phyloP scores from a whole-genome alignment of 768 basidiomycete species.

The Mycena indigotica region DNA sequence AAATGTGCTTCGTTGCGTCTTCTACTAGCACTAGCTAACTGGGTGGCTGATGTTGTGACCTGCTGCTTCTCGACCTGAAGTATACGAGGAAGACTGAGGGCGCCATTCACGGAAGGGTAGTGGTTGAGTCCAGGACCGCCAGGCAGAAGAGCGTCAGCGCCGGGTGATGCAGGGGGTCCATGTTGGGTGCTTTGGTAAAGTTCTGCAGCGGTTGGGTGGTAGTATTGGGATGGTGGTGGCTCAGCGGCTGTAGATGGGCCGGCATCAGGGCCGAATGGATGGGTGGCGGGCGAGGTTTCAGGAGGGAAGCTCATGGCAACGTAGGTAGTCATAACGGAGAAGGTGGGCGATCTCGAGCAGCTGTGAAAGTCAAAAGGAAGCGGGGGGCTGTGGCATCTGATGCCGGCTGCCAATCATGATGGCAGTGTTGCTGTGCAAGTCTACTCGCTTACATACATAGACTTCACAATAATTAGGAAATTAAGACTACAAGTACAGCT shows the following conservation, averaged over 20 bases:
- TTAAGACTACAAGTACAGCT: too few relatives aligned
- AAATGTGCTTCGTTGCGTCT: constrained; percentile 91
- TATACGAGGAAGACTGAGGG: constrained; percentile 74
- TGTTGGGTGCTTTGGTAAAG: constrained; percentile 52
- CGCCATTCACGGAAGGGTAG: constrained; percentile 54
- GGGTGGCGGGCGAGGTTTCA: background rate
- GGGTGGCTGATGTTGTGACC: constrained; percentile 93
- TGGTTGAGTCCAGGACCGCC: constrained; percentile 56
- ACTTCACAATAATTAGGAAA: too few relatives aligned
- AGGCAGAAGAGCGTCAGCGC: constrained; percentile 32
- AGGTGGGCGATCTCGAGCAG: background rate
- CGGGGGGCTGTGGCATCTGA: background rate
- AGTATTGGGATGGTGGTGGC: constrained; percentile 28
- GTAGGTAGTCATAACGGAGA: background rate
- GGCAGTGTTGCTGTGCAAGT: too few relatives aligned
- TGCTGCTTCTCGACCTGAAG: constrained; percentile 92
- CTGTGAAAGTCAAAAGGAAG: background rate
- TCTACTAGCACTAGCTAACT: constrained; percentile 86
- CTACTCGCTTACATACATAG: too few relatives aligned
- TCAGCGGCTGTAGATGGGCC: background rate
- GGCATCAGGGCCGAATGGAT: background rate
- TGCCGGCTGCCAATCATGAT: background rate
- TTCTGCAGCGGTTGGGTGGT: constrained; percentile 55
- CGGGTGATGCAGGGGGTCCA: constrained; percentile 35
- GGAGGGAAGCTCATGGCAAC: background rate